Percentiles rank a stretch among this genome's conserved stretches.
Conservation (phyloP, 805 yeast species). For the Komagataella populi region DNA sequence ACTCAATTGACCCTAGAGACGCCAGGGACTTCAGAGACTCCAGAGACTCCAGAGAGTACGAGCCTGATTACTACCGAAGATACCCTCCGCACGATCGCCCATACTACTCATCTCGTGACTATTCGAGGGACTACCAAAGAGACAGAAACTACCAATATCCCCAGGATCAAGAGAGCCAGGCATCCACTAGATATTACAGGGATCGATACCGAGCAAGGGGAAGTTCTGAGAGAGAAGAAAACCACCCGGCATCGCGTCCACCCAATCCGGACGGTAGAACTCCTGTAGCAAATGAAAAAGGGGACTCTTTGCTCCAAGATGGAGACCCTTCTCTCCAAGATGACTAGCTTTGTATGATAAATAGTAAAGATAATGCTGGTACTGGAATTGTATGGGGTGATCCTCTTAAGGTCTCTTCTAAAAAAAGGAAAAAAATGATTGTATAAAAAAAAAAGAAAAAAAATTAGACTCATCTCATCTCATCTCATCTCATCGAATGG, state of each 20-base stretch:
- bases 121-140: not conserved
- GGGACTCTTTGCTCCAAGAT: not conserved
- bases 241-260: not conserved
- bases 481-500: not conserved
- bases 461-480: not conserved
- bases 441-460: too few relatives aligned
- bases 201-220: not conserved
- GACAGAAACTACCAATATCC: not conserved
- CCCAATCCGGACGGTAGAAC: not conserved
- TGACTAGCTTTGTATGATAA: not conserved
- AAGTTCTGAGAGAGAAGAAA: not conserved
- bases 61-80: not conserved
- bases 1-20: not conserved
- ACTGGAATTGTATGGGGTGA: not conserved
- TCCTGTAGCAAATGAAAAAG: not conserved
- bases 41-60: not conserved
- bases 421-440: too few relatives aligned
- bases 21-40: not conserved
- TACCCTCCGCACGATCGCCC: not conserved
- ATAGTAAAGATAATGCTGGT: not conserved
- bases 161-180: not conserved
- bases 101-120: not conserved
- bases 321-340: not conserved
- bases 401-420: not conserved
- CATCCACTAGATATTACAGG: not conserved